These are phyloP conservation scores for Chlorella sp. DNA, from an alignment of 139 green algal species.

Conservation along the genomic window DNA sequence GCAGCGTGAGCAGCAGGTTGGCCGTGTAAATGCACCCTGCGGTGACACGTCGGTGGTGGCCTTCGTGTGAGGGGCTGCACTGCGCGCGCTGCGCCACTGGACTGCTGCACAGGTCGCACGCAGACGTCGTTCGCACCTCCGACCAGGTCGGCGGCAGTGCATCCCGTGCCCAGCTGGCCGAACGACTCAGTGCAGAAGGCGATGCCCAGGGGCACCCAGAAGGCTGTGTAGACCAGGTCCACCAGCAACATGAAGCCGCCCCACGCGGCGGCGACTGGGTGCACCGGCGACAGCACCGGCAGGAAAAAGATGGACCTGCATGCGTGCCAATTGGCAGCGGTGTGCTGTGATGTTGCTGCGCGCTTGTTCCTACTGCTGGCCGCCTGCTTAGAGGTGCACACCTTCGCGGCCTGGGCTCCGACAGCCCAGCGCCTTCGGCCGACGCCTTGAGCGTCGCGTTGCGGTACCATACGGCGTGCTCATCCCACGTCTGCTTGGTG, in stretches of 20 bases:
- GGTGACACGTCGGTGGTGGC: not conserved
- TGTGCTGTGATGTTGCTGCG: too few species aligned
- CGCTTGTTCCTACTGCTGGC: too few species aligned
- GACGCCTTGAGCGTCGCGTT: not conserved
- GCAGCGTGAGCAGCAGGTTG: slow-evolving; percentile 21
- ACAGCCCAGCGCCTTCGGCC: not conserved
- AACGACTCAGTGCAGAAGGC: slow-evolving; percentile 17
- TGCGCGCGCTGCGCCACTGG: not conserved
- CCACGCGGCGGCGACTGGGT: slow-evolving; percentile 15
- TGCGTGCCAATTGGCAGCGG: too few species aligned
- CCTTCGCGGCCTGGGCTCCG: not conserved
- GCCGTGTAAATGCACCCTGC: slow-evolving; percentile 18
- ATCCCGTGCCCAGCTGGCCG: slow-evolving; percentile 8
- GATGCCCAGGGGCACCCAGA: slow-evolving; percentile 31
- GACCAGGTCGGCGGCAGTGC: slow-evolving; percentile 18
- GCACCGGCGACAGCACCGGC: slow-evolving; percentile 16
- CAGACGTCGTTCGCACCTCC: slow-evolving; percentile 10
- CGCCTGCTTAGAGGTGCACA: too few species aligned
- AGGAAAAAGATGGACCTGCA: slow-evolving; percentile 23
- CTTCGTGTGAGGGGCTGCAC: not conserved
- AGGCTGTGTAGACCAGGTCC: slow-evolving; percentile 36
- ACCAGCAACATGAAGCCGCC: slow-evolving; percentile 16
- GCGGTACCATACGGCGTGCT: not conserved
- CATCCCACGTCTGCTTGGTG: not conserved
- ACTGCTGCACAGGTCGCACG: not conserved